Evolutionary conservation across 345 rosid species (phyloP), one percentile per base, ranked within the genome.

Genomic region (Zanthoxylum bungeanum): DNA sequence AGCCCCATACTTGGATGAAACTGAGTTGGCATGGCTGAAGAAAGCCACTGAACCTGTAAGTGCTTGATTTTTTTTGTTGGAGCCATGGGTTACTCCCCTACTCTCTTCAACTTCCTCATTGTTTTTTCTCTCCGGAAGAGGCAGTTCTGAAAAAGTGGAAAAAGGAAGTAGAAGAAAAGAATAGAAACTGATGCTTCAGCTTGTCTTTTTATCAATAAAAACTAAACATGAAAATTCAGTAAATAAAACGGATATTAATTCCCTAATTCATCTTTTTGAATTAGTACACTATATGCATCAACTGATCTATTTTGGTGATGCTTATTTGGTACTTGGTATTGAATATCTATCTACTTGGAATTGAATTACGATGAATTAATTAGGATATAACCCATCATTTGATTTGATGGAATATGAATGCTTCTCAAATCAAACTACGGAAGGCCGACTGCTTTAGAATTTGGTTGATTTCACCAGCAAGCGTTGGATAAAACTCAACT

Each of bases 21-120:
- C 77, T 17, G 93, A 93, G 87, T 80, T 77, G 84, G 86, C 86
- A 30, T 95, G 99, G 99, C 90, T 93, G 74, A 83, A 78, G 76
- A 88, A 84, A 77, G 99, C 99, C 47, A 93, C 99, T 0, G 93
- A 89, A 73, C 89, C 94, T 57, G 73, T 89, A 17, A 73, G 77
- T 7, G 89, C 76, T 7, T 86, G 68, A 76, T 66, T 12, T 16
- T 27, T 27, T 27, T 30, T 14, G 10, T 34, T 9, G 40, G 44
- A 57, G 9, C 47, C 5, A 5, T 10, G 19, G 27, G 39, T 25
- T 69, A 9, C 2, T 40, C 3, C 7, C 55, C 28, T n/a, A n/a
- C n/a, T 22, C 40, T 33, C 21, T 34, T 22, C 55, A 5, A 56
- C 12, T 10, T 7, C 12, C 5, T 7, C 30, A 28, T 42, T 60